Evolutionary conservation across 306 rosid genomes (phyloP), one percentile per base, ranked within the genome.

Genomic region (Vigna unguiculata): DNA sequence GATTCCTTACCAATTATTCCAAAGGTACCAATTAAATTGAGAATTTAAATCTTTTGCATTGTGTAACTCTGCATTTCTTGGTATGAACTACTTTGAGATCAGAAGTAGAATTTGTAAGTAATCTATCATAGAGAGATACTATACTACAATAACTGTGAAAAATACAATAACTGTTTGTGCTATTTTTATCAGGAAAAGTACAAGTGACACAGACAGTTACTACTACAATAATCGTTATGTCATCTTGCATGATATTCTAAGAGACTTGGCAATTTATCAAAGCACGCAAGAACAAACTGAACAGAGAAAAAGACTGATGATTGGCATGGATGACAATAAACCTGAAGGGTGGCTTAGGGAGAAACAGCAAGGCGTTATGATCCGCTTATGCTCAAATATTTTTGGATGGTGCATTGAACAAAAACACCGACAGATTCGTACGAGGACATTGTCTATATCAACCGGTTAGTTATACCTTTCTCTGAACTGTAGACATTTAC

Each of bases 251-350:
- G 89, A 83, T 72, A 77, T 86, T 72, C 86, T 88, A 25, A 89
- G 92, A 76, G 97, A 89, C 32, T 78, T 89, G 5, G 92, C 91
- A 17, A 85, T 84, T 21, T 51, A 66, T 38, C 73, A 78, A 64
- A 63, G 69, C 70, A 70, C 11, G 40, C 58, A 78, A 49, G 85
- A 60, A 20, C 78, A 84, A 6, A 14, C 77, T 34, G 69, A 77
- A 73, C 67, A 57, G 20, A 80, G 91, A 71, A 70, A 63, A 67
- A 85, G 88, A 81, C 45, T 89, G 59, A 72, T 78, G 62, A 52
- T 87, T 7, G 76, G 85, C 43, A 65, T 76, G 2, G 41, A 13
- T 17, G 87, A 72, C 77, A 77, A 74, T 24, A 77, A 72, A 21
- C 43, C 20, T 53, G 84, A 38, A 13, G 10, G 85, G 85, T 73